Percentiles rank a stretch among this genome's conserved stretches.
Conservation (phyloP, 441 rosid species). For the Macaranga tanarius region DNA sequence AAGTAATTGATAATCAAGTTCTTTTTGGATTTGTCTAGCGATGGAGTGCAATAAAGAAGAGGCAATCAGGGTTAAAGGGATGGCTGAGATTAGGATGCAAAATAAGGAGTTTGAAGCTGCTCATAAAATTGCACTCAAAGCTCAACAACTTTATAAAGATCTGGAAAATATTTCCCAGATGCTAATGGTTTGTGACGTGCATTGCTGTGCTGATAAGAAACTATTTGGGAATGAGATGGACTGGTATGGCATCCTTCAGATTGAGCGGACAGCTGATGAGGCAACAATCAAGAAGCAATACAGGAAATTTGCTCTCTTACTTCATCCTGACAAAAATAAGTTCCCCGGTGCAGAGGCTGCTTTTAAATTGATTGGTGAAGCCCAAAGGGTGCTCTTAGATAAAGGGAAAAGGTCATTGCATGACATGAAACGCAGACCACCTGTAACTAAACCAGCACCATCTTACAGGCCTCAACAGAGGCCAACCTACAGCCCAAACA, state of each 20-base stretch:
- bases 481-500: conserved; percentile 26
- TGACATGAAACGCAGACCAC: conserved; percentile 51
- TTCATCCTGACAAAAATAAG: conserved; percentile 93
- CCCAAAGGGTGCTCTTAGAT: conserved; percentile 78
- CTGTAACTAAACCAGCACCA: conserved; percentile 39
- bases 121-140: conserved; percentile 59
- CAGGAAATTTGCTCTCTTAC: conserved; percentile 73
- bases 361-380: conserved; percentile 83
- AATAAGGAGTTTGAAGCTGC: conserved; percentile 59
- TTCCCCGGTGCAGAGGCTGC: conserved; percentile 96
- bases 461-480: conserved; percentile 40
- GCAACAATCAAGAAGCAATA: conserved; percentile 79
- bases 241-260: conserved; percentile 87
- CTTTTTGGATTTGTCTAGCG: not conserved
- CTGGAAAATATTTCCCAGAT: conserved; percentile 67
- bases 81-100: conserved; percentile 68
- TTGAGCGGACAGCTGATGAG: conserved; percentile 65
- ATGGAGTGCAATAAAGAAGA: conserved; percentile 94
- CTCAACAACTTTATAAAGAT: conserved; percentile 60
- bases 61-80: conserved; percentile 71
- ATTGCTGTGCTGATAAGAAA: conserved; percentile 61
- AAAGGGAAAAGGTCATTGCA: conserved; percentile 48
- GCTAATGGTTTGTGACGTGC: conserved; percentile 83
- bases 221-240: conserved; percentile 64
- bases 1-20: not conserved